phyloP scores from a whole-genome alignment of 2,329 filamentous ascomycete species.

The Fusarium sterilihyphosum region DNA sequence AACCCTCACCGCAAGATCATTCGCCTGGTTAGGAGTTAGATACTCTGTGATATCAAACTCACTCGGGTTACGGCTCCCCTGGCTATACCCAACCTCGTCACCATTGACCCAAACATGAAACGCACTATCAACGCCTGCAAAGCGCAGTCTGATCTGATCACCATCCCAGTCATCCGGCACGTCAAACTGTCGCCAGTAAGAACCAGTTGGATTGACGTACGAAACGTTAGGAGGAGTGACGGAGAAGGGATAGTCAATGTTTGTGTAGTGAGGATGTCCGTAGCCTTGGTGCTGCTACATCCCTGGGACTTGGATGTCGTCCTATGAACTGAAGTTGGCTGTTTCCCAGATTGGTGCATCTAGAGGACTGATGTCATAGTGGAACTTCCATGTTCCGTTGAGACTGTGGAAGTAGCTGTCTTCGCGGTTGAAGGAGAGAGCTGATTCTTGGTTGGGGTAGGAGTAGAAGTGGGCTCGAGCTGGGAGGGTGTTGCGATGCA shows the following conservation, averaged over 20 bases:
- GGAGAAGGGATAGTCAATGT: constrained; percentile 73
- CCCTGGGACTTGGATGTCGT: constrained; percentile 68
- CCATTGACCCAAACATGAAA: constrained; percentile 79
- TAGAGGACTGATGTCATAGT: constrained; percentile 14
- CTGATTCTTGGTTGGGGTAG: constrained; percentile 4
- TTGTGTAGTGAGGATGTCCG: constrained; percentile 75
- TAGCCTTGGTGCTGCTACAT: constrained; percentile 78
- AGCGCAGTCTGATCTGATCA: constrained; percentile 71
- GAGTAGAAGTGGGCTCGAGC: constrained; percentile 27
- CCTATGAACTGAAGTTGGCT: constrained; percentile 2
- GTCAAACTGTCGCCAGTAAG: constrained; percentile 67
- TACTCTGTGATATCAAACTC: constrained; percentile 75
- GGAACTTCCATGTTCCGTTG: constrained; percentile 26
- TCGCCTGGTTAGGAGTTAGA: constrained; percentile 57
- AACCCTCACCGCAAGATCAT: constrained; percentile 71
- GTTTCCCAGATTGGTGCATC: constrained; percentile 12
- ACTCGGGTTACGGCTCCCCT: constrained; percentile 76
- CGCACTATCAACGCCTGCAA: constrained; percentile 79
- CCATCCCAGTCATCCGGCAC: constrained; percentile 58
- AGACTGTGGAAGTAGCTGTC: not conserved
- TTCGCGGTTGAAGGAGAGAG: not conserved
- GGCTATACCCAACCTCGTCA: constrained; percentile 73
- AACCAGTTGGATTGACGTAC: constrained; percentile 72
- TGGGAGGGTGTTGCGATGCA: constrained; percentile 7
- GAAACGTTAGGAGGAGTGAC: constrained; percentile 72